Percentiles rank a stretch among this genome's conserved stretches.
phyloP scores from a whole-genome alignment of 2,329 filamentous ascomycete species.

The Sphaerulina vaccinii region DNA sequence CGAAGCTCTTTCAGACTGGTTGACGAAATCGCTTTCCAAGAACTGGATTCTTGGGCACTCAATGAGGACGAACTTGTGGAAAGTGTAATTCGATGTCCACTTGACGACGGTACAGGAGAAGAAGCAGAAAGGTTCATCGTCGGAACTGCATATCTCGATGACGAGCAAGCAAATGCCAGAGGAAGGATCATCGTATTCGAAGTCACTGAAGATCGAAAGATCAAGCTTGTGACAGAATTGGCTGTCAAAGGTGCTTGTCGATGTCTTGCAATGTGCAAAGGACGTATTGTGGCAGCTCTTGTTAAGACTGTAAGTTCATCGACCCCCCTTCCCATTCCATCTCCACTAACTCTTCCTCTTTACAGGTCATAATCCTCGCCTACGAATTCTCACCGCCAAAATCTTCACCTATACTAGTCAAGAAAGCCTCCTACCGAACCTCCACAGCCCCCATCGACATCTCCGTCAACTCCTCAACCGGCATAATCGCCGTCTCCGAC shows the following conservation, averaged over 20 bases:
- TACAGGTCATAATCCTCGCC: conserved; percentile 57
- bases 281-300: conserved; percentile 80
- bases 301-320: conserved; percentile 64
- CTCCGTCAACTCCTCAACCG: conserved; percentile 60
- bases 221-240: conserved; percentile 69
- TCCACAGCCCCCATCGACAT: conserved; percentile 82
- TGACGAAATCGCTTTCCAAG: conserved; percentile 83
- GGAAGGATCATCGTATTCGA: conserved; percentile 85
- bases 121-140: conserved; percentile 79
- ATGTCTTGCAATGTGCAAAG: conserved; percentile 70
- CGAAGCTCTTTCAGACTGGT: conserved; percentile 82
- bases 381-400: conserved; percentile 54
- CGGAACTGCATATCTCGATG: conserved; percentile 77
- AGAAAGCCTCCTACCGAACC: conserved; percentile 73
- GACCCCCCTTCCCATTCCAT: conserved; percentile 46
- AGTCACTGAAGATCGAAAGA: conserved; percentile 69
- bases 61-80: conserved; percentile 75
- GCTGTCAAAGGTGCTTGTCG: conserved; percentile 77
- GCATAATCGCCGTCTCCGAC: conserved; percentile 80
- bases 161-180: conserved; percentile 50
- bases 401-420: conserved; percentile 59
- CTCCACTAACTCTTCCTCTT: conserved; percentile 19
- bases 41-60: conserved; percentile 69
- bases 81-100: conserved; percentile 73
- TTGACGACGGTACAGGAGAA: conserved; percentile 59